Percentiles rank a stretch among this genome's conserved stretches.
These are phyloP conservation scores for Aspergillus awamori DNA, from an alignment of 2,329 filamentous ascomycete genomes.

Conservation along the genomic window DNA sequence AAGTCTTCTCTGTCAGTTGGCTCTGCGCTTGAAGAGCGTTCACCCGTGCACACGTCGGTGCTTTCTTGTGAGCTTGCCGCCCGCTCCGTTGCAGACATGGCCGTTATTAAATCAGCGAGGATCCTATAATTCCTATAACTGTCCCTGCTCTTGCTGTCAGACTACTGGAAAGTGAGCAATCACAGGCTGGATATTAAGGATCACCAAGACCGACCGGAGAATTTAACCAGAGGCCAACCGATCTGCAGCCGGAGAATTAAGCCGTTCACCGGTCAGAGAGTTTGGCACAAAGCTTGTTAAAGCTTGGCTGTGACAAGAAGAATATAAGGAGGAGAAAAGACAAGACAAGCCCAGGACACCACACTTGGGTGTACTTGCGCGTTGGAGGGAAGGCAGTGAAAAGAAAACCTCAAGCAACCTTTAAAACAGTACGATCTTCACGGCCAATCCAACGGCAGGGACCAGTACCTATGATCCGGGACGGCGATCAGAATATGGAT, in stretches of 20 bases:
- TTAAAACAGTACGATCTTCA: neutral
- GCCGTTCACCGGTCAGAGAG: neutral
- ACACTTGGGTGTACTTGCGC: neutral
- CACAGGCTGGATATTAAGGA: neutral
- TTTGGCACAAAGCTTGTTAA: neutral
- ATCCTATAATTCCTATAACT: neutral
- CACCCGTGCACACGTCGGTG: slow-evolving; percentile 8
- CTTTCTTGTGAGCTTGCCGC: slow-evolving; percentile 5
- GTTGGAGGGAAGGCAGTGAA: no score
- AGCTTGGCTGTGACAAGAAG: neutral
- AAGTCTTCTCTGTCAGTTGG: slow-evolving; percentile 10
- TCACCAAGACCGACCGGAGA: neutral
- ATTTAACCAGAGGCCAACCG: neutral
- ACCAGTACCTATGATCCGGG: neutral
- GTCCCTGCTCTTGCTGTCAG: neutral
- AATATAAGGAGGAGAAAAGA: neutral
- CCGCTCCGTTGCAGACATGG: slow-evolving; percentile 17
- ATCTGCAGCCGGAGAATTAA: slow-evolving; percentile 1
- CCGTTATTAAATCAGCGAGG: neutral
- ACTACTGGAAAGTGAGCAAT: neutral
- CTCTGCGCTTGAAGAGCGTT: slow-evolving; percentile 13
- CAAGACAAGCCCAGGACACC: no score
- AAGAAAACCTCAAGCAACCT: neutral
- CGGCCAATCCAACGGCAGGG: neutral
- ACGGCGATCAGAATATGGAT: neutral